Percentiles rank a stretch among this genome's conserved stretches.
Evolutionary conservation across 129 eudicot genomes (phyloP).

Genomic region (Mikania micrantha): DNA sequence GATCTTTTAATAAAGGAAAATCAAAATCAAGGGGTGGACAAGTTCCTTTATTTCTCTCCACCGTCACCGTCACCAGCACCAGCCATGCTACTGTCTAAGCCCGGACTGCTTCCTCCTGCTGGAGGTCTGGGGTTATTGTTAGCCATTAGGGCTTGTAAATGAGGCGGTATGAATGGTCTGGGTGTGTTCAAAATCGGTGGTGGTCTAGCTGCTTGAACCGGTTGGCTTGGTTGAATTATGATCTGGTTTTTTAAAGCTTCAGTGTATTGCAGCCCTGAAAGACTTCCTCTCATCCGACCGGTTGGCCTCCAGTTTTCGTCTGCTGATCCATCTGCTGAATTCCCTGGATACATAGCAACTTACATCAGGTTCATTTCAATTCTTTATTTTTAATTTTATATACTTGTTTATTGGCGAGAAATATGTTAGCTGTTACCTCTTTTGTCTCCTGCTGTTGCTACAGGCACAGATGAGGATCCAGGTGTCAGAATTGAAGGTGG

Average conservation of each 20-base stretch:
- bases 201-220: slow-evolving; percentile 53
- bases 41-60: slow-evolving; percentile 13
- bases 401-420: background rate
- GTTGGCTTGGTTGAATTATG: slow-evolving; percentile 43
- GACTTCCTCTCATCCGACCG: slow-evolving; percentile 82
- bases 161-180: slow-evolving; percentile 36
- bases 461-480: slow-evolving; percentile 23
- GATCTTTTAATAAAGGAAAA: no score
- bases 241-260: slow-evolving; percentile 40
- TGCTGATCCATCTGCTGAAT: slow-evolving; percentile 25
- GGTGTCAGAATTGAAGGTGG: slow-evolving; percentile 31
- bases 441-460: slow-evolving; percentile 29
- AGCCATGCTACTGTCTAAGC: slow-evolving; percentile 20
- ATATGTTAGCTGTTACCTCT: slow-evolving; percentile 24
- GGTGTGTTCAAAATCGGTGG: slow-evolving; percentile 30
- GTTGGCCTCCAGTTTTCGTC: slow-evolving; percentile 73
- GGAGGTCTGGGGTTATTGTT: slow-evolving; percentile 24
- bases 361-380: background rate
- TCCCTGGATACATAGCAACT: slow-evolving; percentile 8
- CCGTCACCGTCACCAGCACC: slow-evolving; percentile 3
- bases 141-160: slow-evolving; percentile 33
- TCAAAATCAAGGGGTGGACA: no score
- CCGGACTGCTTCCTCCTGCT: slow-evolving; percentile 12
- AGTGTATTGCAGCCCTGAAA: slow-evolving; percentile 56
- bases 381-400: background rate